phyloP scores from a whole-genome alignment of 441 rosid genomes.

The Daphne laureola region DNA sequence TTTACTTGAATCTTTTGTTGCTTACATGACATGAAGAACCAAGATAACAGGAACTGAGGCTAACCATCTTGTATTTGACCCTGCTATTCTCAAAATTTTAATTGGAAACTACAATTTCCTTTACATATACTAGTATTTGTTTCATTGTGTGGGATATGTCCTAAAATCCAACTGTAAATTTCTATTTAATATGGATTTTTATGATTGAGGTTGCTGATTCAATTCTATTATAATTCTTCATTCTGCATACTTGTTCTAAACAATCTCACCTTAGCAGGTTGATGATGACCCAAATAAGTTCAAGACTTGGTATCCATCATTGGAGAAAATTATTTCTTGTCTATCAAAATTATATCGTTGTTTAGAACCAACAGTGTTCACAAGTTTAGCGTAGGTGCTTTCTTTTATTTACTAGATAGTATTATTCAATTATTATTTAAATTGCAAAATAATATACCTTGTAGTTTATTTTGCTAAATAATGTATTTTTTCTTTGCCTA shows the following conservation, averaged over 20 bases:
- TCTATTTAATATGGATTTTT: slow-evolving; percentile 8
- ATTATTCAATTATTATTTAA: slow-evolving; percentile 15
- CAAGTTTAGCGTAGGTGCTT: slow-evolving; percentile 92
- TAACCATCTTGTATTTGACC: too few species aligned
- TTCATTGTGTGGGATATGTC: too few species aligned
- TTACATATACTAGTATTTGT: too few species aligned
- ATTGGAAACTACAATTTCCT: too few species aligned
- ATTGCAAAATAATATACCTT: slow-evolving; percentile 5
- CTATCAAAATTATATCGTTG: slow-evolving; percentile 86
- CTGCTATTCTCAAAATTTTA: too few species aligned
- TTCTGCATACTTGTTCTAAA: too few species aligned
- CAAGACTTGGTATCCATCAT: slow-evolving; percentile 90
- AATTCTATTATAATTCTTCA: not conserved
- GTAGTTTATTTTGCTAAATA: slow-evolving; percentile 11
- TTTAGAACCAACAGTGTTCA: slow-evolving; percentile 81
- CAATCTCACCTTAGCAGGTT: slow-evolving; percentile 32
- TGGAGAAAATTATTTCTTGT: slow-evolving; percentile 88
- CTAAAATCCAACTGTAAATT: too few species aligned
- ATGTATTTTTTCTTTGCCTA: slow-evolving; percentile 14
- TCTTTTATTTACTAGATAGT: slow-evolving; percentile 14
- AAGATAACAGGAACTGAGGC: too few species aligned
- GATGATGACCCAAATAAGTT: slow-evolving; percentile 56
- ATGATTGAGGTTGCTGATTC: slow-evolving; percentile 14
- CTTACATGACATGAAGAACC: too few species aligned
- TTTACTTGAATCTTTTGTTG: too few species aligned